phyloP scores from a whole-genome alignment of 2,329 filamentous ascomycete species.

The Colletotrichum sp. region DNA sequence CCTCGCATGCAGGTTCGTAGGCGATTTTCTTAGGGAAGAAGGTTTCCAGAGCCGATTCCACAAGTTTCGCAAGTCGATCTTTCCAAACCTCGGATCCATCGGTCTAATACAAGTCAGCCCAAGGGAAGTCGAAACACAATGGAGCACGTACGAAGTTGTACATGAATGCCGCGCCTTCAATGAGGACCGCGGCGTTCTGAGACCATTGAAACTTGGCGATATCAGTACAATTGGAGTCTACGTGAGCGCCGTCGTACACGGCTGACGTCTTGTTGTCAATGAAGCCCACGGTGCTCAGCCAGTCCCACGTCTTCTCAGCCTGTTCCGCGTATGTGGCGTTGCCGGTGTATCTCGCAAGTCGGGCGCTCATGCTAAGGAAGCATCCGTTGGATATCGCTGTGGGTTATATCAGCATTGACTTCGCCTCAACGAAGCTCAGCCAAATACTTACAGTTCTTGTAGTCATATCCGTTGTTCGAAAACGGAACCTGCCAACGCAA shows the following conservation, averaged over 20 bases:
- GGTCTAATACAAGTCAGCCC: conserved; percentile 50
- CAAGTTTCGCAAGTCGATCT: conserved; percentile 44
- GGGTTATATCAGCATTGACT: not conserved
- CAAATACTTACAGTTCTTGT: conserved; percentile 54
- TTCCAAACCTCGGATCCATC: conserved; percentile 23
- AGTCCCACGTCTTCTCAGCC: conserved; percentile 61
- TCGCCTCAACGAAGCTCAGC: too few species aligned
- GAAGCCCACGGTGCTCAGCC: conserved; percentile 52
- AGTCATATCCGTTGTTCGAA: conserved; percentile 68
- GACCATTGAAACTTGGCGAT: conserved; percentile 58
- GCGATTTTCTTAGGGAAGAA: conserved; percentile 61
- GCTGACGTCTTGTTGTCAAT: conserved; percentile 59
- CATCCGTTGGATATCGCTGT: conserved; percentile 48
- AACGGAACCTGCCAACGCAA: conserved; percentile 71
- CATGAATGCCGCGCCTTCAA: conserved; percentile 62
- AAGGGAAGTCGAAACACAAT: not conserved
- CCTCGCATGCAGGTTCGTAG: conserved; percentile 66
- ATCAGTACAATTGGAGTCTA: conserved; percentile 54
- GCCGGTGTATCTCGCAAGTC: conserved; percentile 64
- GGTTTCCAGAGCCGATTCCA: conserved; percentile 38
- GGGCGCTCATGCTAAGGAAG: conserved; percentile 57
- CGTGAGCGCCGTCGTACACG: conserved; percentile 62
- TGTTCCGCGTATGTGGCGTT: conserved; percentile 61
- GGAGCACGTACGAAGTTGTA: conserved; percentile 52
- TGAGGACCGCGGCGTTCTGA: conserved; percentile 56